Conservation (phyloP, 2,329 filamentous ascomycete genomes). For the Cadophora gregata region DNA sequence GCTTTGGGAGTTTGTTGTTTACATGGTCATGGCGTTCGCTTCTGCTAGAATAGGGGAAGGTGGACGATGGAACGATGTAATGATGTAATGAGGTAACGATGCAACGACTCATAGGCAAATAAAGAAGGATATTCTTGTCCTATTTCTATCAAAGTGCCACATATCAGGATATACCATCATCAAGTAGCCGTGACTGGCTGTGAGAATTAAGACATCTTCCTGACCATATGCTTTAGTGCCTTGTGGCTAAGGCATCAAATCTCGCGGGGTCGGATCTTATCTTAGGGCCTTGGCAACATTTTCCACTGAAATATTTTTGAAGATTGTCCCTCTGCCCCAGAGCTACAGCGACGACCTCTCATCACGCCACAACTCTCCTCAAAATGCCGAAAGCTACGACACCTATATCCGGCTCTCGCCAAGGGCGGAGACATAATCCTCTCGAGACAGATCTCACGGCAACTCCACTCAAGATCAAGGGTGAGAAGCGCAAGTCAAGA, state of each 20-base stretch:
- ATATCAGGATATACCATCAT: too few relatives aligned
- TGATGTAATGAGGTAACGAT: neutral
- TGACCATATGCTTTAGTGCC: neutral
- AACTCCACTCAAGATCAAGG: slow-evolving; percentile 75
- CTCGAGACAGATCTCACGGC: slow-evolving; percentile 86
- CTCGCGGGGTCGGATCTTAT: slow-evolving; percentile 23
- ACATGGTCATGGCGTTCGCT: slow-evolving; percentile 8
- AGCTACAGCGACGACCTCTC: neutral
- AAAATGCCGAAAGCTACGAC: slow-evolving; percentile 81
- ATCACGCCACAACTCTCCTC: slow-evolving; percentile 6
- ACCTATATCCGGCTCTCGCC: slow-evolving; percentile 59
- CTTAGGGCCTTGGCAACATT: slow-evolving; percentile 27
- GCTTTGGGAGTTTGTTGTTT: neutral
- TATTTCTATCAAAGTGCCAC: neutral
- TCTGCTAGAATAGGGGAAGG: neutral
- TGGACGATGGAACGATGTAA: neutral
- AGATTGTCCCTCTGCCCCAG: neutral
- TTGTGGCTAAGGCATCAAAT: slow-evolving; percentile 1
- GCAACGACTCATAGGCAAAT: too few relatives aligned
- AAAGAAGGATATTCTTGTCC: too few relatives aligned
- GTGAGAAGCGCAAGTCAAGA: slow-evolving; percentile 69
- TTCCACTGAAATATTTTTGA: slow-evolving; percentile 26
- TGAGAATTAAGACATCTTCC: neutral
- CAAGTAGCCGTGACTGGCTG: neutral
- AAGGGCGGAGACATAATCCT: slow-evolving; percentile 80